Percentiles rank a stretch among this genome's conserved stretches.
These are phyloP conservation scores for Marasmius tenuissimus DNA, from an alignment of 1,284 basidiomycete genomes.

Conservation along the genomic window DNA sequence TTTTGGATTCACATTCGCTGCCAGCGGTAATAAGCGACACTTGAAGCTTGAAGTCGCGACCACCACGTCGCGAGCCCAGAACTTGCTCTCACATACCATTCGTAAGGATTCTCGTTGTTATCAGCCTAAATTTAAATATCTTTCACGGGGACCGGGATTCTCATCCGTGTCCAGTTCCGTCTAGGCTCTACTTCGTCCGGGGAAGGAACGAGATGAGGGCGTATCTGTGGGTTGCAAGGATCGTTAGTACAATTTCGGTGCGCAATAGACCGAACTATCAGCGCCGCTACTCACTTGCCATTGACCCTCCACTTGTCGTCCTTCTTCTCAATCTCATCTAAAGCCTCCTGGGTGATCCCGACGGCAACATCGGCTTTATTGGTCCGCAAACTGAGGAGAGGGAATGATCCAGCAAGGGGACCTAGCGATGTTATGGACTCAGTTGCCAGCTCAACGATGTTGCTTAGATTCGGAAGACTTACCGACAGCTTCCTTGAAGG, in stretches of 20 bases:
- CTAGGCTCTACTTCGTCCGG: not conserved
- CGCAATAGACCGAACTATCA: constrained; percentile 15
- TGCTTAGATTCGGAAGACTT: constrained; percentile 17
- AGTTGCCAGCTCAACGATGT: not conserved
- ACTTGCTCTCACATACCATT: too few relatives aligned
- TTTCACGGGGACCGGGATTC: not conserved
- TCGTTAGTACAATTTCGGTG: not conserved
- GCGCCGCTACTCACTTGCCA: constrained; percentile 63
- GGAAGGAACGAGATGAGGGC: constrained; percentile 46
- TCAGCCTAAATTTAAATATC: not conserved
- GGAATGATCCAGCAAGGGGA: constrained; percentile 78
- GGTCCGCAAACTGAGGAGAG: constrained; percentile 84
- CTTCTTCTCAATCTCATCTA: constrained; percentile 63
- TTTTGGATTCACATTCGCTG: too few relatives aligned
- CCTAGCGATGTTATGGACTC: constrained; percentile 40
- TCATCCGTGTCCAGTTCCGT: not conserved
- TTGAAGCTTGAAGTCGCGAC: too few relatives aligned
- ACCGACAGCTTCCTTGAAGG: constrained; percentile 82
- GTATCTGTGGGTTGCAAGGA: constrained; percentile 32
- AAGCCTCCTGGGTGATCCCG: constrained; percentile 66
- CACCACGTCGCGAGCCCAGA: too few relatives aligned
- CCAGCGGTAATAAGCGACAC: too few relatives aligned
- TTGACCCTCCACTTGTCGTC: constrained; percentile 80
- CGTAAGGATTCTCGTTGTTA: not conserved
- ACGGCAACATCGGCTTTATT: constrained; percentile 97